Evolutionary conservation across 1,284 basidiomycete species (phyloP), one percentile per base, ranked within the genome.

Genomic region (Cystobasidium slooffiae): DNA sequence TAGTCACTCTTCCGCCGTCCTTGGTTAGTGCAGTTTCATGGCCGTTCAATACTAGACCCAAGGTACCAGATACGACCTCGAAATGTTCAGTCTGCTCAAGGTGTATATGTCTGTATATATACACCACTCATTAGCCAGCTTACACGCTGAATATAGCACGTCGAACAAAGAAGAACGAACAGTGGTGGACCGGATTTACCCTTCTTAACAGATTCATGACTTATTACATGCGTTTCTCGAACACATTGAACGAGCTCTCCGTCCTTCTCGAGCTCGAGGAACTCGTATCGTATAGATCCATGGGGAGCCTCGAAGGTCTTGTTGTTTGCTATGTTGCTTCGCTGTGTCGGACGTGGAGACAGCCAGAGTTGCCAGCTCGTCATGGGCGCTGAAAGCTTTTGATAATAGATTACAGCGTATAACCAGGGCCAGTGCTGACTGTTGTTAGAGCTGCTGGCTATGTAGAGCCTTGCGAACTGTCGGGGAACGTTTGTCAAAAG

Each of bases 141-240:
- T 20, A 3, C 24, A 22, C 18, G 14, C 52, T 9, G 9, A 5
- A 3, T 53, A n/a, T 49, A 49, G 46, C 12, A 14, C 5, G 20
- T 53, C 52, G 18, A 39, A 24, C 10, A 44, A 41, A 9, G 14
- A 14, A 8, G 16, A 55, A 44, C 67, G 31, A 46, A 72, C 69
- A 72, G 37, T 44, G 68, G 68, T 4, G 68, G 68, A 20, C 68
- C 68, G 14, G 55, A 56, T 52, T 59, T 49, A 44, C 69, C 69
- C 43, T 63, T 18, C 49, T 44, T 52, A 7, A 72, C 69, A 24
- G 22, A 3, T 18, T 49, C 39, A 22, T 72, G 41, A 16, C 3
- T 18, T 9, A 72, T 64, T n/a, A 44, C 39, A 56, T 72, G 69
- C n/a, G 69, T 72, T 37, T 72, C 69, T 31, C 53, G 58, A 18